Evolutionary conservation across 2,329 filamentous ascomycete genomes (phyloP), one percentile per base, ranked within the genome.

Genomic region (Onygena corvina): DNA sequence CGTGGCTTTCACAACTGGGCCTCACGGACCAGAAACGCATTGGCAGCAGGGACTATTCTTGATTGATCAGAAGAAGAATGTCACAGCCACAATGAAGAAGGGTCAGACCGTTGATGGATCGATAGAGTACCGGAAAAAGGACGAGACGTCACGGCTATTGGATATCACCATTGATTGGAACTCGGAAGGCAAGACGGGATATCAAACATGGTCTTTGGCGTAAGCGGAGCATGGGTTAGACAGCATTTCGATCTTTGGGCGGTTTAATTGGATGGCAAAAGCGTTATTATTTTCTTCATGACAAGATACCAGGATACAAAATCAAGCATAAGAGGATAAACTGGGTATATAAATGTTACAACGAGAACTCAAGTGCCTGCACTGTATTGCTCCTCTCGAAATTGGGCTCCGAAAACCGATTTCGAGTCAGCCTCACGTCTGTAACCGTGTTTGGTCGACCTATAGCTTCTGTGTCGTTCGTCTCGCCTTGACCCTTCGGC

Each of bases 1-100:
- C 18, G 75, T 87, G n/a, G 83, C 85, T 0, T 94, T 95, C 64
- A 93, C 88, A 5, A 96, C 89, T 1, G 86, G 88, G 0, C 89
- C 89, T 0, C 72, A 75, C 56, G 80, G 79, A 14, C 80, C 77
- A 48, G 76, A 82, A 53, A 96, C 90, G 5, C 90, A 96, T 67
- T 96, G 90, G 90, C 84, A 83, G 66, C 88, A 94, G 62, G 85
- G 83, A 1, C 70, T 94, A 20, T 71, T 90, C 53, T 68, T 93
- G 47, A 76, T 83, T 53, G 80, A 86, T 50, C 72, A 75, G 29
- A 63, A 61, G 30, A 73, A 76, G 34, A 70, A 77, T 49, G 61
- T 70, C 9, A 59, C 70, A 23, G 60, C 64, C 36, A 62, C 69
- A 33, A 58, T 76, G 53, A 76, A 76, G 57, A 72, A 72, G 45